Conservation (phyloP, 345 rosid genomes). For the Barbarea vulgaris region DNA sequence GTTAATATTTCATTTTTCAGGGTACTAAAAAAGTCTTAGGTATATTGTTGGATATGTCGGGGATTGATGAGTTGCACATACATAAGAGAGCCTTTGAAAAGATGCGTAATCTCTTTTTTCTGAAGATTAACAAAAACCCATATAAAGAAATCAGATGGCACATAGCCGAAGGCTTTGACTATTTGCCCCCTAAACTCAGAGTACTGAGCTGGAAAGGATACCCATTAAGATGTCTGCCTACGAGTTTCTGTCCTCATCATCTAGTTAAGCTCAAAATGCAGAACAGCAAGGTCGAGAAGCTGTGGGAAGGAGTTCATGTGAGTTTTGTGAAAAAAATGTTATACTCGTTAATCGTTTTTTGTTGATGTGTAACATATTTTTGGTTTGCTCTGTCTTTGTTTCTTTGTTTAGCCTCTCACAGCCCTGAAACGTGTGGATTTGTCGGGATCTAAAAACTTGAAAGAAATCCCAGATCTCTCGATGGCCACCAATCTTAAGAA, state of each 20-base stretch:
- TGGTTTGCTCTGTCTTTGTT: not conserved
- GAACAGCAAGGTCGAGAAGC: not conserved
- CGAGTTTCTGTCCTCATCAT: not conserved
- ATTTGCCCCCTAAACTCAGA: not conserved
- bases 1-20: constrained; percentile 14
- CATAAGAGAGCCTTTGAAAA: not conserved
- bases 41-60: not conserved
- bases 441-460: not conserved
- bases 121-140: not conserved
- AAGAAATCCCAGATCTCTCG: constrained; percentile 12
- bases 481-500: not conserved
- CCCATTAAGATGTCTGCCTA: not conserved
- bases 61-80: not conserved
- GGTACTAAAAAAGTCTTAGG: constrained; percentile 38
- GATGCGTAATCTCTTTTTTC: not conserved
- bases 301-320: constrained; percentile 15
- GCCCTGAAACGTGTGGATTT: not conserved
- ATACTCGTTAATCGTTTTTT: not conserved
- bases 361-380: not conserved
- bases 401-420: not conserved
- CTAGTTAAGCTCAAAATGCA: constrained; percentile 3
- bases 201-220: not conserved
- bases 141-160: not conserved
- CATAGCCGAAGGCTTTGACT: not conserved
- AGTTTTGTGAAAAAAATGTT: not conserved